Percentiles rank a stretch among this genome's conserved stretches.
phyloP scores from a whole-genome alignment of 2,329 filamentous ascomycete species.

The Epichloe sylvatica region DNA sequence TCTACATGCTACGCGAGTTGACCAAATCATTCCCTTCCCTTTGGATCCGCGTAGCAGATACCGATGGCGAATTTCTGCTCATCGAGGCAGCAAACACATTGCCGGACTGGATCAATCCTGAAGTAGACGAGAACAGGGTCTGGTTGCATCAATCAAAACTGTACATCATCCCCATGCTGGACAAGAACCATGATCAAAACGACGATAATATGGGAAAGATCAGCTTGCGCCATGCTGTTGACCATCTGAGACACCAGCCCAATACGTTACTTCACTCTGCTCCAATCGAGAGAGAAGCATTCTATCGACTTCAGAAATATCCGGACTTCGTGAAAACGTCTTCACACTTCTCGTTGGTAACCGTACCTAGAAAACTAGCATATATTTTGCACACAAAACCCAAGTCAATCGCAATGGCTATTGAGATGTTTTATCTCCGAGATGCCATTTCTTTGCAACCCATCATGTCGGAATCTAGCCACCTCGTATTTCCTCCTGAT shows the following conservation, averaged over 20 bases:
- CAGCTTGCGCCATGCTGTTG: constrained; percentile 48
- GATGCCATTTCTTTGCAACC: constrained; percentile 64
- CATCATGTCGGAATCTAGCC: constrained; percentile 40
- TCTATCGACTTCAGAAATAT: constrained; percentile 76
- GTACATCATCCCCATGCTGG: constrained; percentile 47
- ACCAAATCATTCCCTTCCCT: constrained; percentile 56
- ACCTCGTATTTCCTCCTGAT: constrained; percentile 53
- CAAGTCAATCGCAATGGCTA: constrained; percentile 63
- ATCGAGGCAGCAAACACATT: constrained; percentile 83
- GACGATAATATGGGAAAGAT: constrained; percentile 24
- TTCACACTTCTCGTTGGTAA: constrained; percentile 60
- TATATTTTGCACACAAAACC: constrained; percentile 64
- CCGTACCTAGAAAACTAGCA: constrained; percentile 69
- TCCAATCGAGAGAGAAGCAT: constrained; percentile 74
- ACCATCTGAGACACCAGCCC: constrained; percentile 41
- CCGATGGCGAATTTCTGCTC: constrained; percentile 88
- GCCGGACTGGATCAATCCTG: constrained; percentile 82
- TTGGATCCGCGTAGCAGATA: constrained; percentile 75
- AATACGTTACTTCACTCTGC: constrained; percentile 53
- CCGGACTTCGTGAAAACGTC: constrained; percentile 60
- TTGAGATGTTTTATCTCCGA: constrained; percentile 85
- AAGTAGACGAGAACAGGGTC: constrained; percentile 73
- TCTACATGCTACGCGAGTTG: constrained; percentile 74
- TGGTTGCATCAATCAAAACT: constrained; percentile 76
- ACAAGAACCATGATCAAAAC: constrained; percentile 19